phyloP scores from a whole-genome alignment of 352 stramenopile species.

The Phytopythium aichiense region DNA sequence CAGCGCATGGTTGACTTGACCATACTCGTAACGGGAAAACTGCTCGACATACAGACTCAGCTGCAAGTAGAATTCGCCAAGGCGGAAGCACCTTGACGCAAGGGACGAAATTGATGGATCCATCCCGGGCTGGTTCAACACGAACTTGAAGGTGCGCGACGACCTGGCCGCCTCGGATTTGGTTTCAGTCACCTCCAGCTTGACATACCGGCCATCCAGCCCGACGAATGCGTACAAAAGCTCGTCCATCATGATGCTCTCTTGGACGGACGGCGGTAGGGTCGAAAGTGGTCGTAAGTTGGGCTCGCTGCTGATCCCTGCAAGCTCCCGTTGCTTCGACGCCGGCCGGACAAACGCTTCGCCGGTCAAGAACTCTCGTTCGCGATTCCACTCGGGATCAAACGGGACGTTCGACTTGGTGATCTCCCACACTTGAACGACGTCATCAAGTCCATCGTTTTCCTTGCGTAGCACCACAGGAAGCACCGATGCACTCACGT shows the following conservation, averaged over 20 bases:
- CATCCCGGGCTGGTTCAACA: constrained; percentile 68
- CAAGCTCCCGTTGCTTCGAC: constrained; percentile 38
- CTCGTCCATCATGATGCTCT: constrained; percentile 81
- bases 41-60: constrained; percentile 76
- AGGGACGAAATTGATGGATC: constrained; percentile 77
- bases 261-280: constrained; percentile 71
- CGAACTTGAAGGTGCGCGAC: constrained; percentile 52
- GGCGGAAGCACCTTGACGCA: constrained; percentile 52
- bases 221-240: constrained; percentile 78
- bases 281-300: constrained; percentile 67
- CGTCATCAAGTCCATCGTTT: constrained; percentile 45
- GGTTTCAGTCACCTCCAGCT: constrained; percentile 49
- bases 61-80: constrained; percentile 81
- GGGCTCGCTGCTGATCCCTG: constrained; percentile 13
- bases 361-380: constrained; percentile 75
- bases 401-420: constrained; percentile 87
- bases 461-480: constrained; percentile 41
- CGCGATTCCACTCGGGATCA: constrained; percentile 81
- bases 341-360: constrained; percentile 53
- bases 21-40: constrained; percentile 88
- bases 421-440: constrained; percentile 72
- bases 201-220: constrained; percentile 82
- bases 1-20: constrained; percentile 92
- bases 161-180: constrained; percentile 26
- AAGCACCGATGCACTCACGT: constrained; percentile 21